phyloP scores from a whole-genome alignment of 2,329 filamentous ascomycete genomes.

The Teratosphaeria pseudoeucalypti region DNA sequence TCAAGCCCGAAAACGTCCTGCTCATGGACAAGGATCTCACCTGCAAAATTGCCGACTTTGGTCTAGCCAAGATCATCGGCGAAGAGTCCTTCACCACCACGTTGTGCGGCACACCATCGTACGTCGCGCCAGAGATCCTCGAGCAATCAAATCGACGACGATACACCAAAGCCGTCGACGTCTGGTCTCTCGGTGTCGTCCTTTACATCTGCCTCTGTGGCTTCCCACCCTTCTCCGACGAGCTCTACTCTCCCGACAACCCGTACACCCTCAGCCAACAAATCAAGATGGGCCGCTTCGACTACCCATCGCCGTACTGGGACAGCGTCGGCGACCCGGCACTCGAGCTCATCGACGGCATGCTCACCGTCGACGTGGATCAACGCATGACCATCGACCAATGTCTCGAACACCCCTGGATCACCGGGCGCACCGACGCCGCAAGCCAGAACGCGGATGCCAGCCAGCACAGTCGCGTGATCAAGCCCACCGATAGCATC shows the following conservation, averaged over 20 bases:
- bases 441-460: neutral
- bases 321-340: conserved; percentile 78
- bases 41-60: conserved; percentile 92
- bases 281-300: conserved; percentile 78
- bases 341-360: conserved; percentile 84
- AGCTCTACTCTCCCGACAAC: conserved; percentile 65
- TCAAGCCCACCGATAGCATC: conserved; percentile 62
- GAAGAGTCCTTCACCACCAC: conserved; percentile 98
- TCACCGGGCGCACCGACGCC: conserved; percentile 38
- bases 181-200: conserved; percentile 96
- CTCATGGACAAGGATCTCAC: conserved; percentile 73
- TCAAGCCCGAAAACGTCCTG: conserved; percentile 95
- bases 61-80: conserved; percentile 94
- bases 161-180: conserved; percentile 89
- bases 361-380: conserved; percentile 81
- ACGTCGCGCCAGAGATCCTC: conserved; percentile 92
- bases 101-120: conserved; percentile 76
- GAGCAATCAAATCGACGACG: conserved; percentile 70
- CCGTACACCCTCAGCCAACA: conserved; percentile 82
- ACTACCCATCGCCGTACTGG: conserved; percentile 96
- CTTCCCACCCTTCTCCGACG: conserved; percentile 93
- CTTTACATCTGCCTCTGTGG: conserved; percentile 95
- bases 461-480: neutral
- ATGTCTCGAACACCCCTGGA: conserved; percentile 86
- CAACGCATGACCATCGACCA: conserved; percentile 80